Percentiles rank a stretch among this genome's conserved stretches.
These are phyloP conservation scores for Quercus lobata DNA, from an alignment of 331 rosid species.

Conservation along the genomic window DNA sequence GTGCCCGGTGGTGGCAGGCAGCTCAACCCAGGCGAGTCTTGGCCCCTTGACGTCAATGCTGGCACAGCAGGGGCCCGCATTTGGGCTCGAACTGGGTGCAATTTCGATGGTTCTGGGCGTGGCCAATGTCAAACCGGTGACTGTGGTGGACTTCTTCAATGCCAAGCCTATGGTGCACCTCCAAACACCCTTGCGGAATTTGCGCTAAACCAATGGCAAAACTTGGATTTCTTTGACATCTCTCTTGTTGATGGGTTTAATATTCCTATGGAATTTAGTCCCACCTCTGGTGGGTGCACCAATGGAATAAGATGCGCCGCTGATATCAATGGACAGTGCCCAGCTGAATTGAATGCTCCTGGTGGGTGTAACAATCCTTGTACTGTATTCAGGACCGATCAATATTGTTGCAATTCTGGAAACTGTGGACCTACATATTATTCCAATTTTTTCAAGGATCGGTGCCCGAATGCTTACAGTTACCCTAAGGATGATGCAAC, in stretches of 20 bases:
- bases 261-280: constrained; percentile 32
- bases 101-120: constrained; percentile 29
- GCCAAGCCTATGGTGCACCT: neutral
- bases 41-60: constrained; percentile 19
- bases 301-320: constrained; percentile 31
- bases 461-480: too few species aligned
- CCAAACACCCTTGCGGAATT: constrained; percentile 50
- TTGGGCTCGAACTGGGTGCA: constrained; percentile 61
- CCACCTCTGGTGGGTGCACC: constrained; percentile 29
- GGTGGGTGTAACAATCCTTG: too few species aligned
- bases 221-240: constrained; percentile 41
- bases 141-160: too few species aligned
- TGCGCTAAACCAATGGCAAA: constrained; percentile 28
- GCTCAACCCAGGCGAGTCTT: constrained; percentile 24
- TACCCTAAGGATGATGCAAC: neutral
- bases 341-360: too few species aligned
- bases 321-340: too few species aligned
- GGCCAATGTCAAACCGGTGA: constrained; percentile 24
- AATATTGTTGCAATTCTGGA: too few species aligned
- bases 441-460: too few species aligned
- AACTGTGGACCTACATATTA: too few species aligned
- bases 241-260: constrained; percentile 8
- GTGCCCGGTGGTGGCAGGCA: neutral
- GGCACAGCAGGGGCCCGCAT: constrained; percentile 35
- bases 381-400: too few species aligned